Evolutionary conservation across 208 protist species (phyloP).

Genomic region (Trypanosoma avium): DNA sequence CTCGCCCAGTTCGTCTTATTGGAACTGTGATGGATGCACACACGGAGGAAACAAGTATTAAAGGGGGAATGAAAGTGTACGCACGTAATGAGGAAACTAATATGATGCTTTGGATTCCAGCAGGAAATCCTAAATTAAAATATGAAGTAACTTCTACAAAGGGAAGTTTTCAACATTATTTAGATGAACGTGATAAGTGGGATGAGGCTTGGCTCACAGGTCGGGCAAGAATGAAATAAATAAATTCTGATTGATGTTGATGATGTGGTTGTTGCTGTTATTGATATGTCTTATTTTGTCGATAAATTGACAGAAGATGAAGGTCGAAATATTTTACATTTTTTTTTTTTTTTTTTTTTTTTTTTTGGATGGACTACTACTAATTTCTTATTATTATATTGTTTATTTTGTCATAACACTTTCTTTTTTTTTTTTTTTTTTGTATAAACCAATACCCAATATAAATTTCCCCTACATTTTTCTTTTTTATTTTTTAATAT

Average conservation of each 20-base stretch:
- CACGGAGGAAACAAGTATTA: constrained; percentile 87
- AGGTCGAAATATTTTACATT: no score
- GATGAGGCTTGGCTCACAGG: constrained; percentile 92
- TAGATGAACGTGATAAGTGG: constrained; percentile 90
- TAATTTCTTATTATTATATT: no score
- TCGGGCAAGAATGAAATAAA: constrained; percentile 85
- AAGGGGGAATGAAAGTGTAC: constrained; percentile 90
- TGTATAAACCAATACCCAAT: neutral
- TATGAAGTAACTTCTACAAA: constrained; percentile 80
- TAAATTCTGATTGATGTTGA: no score
- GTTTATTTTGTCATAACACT: constrained; percentile 1
- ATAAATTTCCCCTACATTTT: no score
- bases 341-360: no score
- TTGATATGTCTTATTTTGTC: no score
- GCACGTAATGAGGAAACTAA: constrained; percentile 89
- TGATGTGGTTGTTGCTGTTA: no score
- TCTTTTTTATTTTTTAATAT: neutral
- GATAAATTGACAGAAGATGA: no score
- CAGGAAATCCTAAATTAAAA: constrained; percentile 87
- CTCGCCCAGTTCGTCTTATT: constrained; percentile 85
- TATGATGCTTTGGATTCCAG: constrained; percentile 91
- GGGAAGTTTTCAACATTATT: constrained; percentile 89
- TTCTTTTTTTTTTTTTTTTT: neutral
- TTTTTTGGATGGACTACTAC: no score
- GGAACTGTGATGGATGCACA: constrained; percentile 91